A percentile compares a stretch with the other conserved stretches of the same genome.
Conservation (phyloP, 306 rosid genomes). For the Herpetospermum pedunculosum region DNA sequence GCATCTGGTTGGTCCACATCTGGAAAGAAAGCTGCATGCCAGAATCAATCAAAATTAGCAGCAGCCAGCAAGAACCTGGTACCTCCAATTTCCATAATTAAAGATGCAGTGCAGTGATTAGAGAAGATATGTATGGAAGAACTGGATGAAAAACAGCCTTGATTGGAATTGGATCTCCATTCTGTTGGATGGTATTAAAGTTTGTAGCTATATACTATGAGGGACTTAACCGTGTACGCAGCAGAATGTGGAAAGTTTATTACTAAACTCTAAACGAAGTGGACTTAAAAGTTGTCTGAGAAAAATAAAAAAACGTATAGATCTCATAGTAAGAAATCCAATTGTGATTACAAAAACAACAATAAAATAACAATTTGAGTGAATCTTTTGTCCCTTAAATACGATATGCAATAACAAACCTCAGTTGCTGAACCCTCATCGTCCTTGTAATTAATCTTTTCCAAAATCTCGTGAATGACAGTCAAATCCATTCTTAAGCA, state of each 20-base stretch:
- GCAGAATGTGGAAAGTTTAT: not conserved
- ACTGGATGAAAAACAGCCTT: not conserved
- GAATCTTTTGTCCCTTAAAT: not conserved
- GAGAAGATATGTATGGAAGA: not conserved
- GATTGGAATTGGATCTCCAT: not conserved
- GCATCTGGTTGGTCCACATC: slow-evolving; percentile 99
- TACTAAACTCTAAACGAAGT: not conserved
- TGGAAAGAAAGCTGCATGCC: slow-evolving; percentile 82
- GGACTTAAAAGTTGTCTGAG: not conserved
- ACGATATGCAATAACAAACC: slow-evolving; percentile 30
- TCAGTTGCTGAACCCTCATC: slow-evolving; percentile 92
- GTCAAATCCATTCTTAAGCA: slow-evolving; percentile 79
- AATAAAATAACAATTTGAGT: not conserved
- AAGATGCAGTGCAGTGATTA: not conserved
- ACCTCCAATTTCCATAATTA: not conserved
- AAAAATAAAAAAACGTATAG: not conserved
- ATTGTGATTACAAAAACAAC: not conserved
- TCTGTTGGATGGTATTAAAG: not conserved
- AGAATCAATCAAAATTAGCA: not conserved
- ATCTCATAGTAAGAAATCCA: not conserved
- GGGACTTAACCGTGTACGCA: not conserved
- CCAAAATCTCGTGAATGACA: slow-evolving; percentile 76
- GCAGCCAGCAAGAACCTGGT: not conserved
- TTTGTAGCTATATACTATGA: not conserved
- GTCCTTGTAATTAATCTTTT: slow-evolving; percentile 75